Evolutionary conservation across 164 flowering plant species (phyloP).

Genomic region (Vitis riparia): DNA sequence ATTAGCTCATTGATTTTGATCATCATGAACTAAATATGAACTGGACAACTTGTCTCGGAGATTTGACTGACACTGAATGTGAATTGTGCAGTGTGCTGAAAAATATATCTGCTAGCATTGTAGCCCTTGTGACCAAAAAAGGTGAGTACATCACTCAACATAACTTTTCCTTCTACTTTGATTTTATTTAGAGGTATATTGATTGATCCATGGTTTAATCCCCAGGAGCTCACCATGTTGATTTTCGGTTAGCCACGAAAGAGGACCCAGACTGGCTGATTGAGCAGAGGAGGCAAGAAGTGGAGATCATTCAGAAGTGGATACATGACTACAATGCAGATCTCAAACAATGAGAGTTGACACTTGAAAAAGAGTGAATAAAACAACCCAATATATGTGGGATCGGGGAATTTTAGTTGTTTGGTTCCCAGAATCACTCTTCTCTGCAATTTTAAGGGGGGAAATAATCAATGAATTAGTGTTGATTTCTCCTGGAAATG

Average conservation of each 20-base stretch:
- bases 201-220: background rate
- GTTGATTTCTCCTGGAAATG: too few species aligned
- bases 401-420: too few species aligned
- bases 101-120: constrained; percentile 47
- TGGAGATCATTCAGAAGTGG: constrained; percentile 52
- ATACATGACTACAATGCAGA: constrained; percentile 35
- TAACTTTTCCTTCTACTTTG: too few species aligned
- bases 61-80: background rate
- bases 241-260: constrained; percentile 43
- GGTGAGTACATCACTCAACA: constrained; percentile 22
- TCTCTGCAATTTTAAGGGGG: too few species aligned
- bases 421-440: too few species aligned
- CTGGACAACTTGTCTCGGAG: background rate
- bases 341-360: background rate
- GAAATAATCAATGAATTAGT: too few species aligned
- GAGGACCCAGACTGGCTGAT: constrained; percentile 58
- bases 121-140: constrained; percentile 55
- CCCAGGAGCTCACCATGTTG: constrained; percentile 59
- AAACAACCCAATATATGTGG: too few species aligned
- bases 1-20: too few species aligned
- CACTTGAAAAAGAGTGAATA: too few species aligned
- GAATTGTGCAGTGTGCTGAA: constrained; percentile 42
- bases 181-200: background rate
- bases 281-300: constrained; percentile 51
- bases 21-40: background rate